Conservation (phyloP, 257 asterid species). For the Ophiorrhiza pumila region DNA sequence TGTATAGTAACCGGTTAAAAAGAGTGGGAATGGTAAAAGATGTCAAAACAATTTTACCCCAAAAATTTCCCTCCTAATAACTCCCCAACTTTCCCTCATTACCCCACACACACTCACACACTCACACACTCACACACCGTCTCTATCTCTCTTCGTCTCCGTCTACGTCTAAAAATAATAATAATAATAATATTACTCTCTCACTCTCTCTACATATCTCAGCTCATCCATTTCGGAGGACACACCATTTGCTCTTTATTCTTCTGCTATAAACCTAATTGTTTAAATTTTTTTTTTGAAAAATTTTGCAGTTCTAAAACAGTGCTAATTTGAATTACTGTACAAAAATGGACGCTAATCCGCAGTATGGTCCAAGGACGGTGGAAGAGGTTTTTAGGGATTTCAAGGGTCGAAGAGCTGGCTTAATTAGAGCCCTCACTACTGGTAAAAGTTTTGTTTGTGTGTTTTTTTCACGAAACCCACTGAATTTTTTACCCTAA, state of each 20-base stretch:
- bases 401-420: constrained; percentile 34
- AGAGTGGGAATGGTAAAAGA: not conserved
- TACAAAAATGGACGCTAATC: constrained; percentile 30
- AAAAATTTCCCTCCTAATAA: constrained; percentile 11
- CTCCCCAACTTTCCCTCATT: not conserved
- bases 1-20: no score
- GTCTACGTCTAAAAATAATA: not conserved
- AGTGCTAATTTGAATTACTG: not conserved
- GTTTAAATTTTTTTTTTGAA: not conserved
- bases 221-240: not conserved
- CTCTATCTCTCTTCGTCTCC: not conserved
- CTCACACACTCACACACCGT: not conserved
- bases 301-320: not conserved
- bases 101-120: not conserved
- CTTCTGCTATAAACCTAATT: not conserved
- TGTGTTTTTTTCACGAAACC: not conserved
- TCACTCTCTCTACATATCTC: not conserved
- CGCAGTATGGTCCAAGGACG: constrained; percentile 30
- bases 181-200: not conserved
- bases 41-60: not conserved
- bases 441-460: constrained; percentile 13
- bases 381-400: constrained; percentile 35
- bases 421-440: constrained; percentile 37
- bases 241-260: not conserved
- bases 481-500: no score